Percentiles rank a stretch among this genome's conserved stretches.
Conservation (phyloP, 345 rosid genomes). For the Litchi chinensis region DNA sequence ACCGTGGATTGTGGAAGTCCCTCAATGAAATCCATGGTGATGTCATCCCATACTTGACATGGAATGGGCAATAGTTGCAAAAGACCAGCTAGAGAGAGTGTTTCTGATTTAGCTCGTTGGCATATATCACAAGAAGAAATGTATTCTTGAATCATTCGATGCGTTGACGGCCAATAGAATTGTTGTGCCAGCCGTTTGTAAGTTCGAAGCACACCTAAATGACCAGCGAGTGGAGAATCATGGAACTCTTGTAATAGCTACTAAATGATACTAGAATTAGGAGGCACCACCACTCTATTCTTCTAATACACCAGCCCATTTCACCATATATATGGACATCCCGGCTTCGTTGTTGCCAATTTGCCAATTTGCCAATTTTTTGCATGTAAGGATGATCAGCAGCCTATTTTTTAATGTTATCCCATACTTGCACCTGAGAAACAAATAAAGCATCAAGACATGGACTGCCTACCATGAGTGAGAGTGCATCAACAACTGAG, state of each 20-base stretch:
- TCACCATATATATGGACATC: not conserved
- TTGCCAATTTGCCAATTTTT: not conserved
- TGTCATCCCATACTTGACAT: not conserved
- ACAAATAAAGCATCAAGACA: not conserved
- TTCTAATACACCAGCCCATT: not conserved
- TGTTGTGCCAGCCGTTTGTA: conserved; percentile 7
- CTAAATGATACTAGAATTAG: not conserved
- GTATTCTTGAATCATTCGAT: not conserved
- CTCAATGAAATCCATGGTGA: conserved; percentile 10
- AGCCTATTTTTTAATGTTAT: not conserved
- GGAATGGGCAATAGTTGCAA: not conserved
- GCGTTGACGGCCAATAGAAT: too few species aligned
- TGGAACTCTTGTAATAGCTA: conserved; percentile 4
- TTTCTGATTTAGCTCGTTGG: not conserved
- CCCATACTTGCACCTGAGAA: not conserved
- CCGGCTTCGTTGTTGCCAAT: not conserved
- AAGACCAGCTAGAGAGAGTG: not conserved
- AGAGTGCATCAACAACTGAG: not conserved
- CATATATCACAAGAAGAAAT: not conserved
- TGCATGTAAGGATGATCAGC: not conserved
- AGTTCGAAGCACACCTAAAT: not conserved
- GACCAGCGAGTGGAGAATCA: not conserved
- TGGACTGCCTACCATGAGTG: not conserved
- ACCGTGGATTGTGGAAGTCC: not conserved
- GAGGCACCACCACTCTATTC: conserved; percentile 1